Evolutionary conservation across 1,284 basidiomycete species (phyloP).

Genomic region (Leccinum pachyderme): DNA sequence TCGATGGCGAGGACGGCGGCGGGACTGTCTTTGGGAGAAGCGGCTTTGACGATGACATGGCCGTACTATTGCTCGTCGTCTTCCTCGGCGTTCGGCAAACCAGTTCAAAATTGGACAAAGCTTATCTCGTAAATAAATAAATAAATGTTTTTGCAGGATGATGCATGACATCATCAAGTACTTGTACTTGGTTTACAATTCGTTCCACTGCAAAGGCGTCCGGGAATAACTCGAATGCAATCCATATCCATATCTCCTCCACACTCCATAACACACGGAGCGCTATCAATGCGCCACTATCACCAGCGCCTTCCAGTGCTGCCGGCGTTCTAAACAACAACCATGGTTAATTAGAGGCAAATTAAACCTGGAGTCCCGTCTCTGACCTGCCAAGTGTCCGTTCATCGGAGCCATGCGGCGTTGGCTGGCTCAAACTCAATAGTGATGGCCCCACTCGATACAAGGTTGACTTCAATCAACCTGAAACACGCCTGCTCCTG

Average conservation of each 20-base stretch:
- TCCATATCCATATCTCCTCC: not conserved
- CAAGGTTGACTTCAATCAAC: not conserved
- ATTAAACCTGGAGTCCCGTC: constrained; percentile 13
- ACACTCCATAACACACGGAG: not conserved
- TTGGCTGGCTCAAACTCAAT: not conserved
- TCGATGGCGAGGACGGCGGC: constrained; percentile 9
- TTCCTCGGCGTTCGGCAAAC: constrained; percentile 11
- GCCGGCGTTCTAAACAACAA: not conserved
- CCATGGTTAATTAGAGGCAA: not conserved
- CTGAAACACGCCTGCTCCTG: constrained; percentile 6
- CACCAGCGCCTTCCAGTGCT: not conserved
- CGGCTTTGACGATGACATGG: constrained; percentile 32
- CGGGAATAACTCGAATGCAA: not conserved
- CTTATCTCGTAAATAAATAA: constrained; percentile 11
- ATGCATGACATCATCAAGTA: constrained; percentile 18
- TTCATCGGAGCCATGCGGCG: constrained; percentile 2
- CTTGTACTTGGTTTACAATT: not conserved
- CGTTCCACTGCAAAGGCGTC: not conserved
- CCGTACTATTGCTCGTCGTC: constrained; percentile 16
- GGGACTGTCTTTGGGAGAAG: constrained; percentile 32
- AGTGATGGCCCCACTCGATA: not conserved
- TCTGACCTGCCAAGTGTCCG: constrained; percentile 14
- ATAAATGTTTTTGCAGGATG: not conserved
- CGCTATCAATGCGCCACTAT: not conserved
- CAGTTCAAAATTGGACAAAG: constrained; percentile 16